These are phyloP conservation scores for Tylopilus orsonianus DNA, from an alignment of 1,284 basidiomycete species.

Conservation along the genomic window DNA sequence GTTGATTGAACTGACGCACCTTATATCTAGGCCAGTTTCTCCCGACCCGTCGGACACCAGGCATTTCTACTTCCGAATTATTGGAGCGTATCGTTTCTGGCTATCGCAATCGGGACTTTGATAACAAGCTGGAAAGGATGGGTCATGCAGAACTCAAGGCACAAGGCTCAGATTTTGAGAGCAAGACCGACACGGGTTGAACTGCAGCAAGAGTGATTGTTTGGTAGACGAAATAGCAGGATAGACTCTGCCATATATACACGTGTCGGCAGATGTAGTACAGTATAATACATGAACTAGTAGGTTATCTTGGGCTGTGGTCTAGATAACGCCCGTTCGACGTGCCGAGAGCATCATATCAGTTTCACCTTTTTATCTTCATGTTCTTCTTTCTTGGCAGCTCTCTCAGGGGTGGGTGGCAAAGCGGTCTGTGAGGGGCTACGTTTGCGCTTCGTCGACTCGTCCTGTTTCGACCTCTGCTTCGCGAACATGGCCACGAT, in stretches of 20 bases:
- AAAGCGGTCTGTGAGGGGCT: conserved; percentile 8
- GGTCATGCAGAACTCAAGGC: conserved; percentile 71
- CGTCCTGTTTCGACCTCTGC: conserved; percentile 40
- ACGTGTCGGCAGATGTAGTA: conserved; percentile 4
- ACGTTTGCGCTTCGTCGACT: conserved; percentile 29
- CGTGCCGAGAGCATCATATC: conserved; percentile 1
- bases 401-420: background rate
- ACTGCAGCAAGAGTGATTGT: background rate
- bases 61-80: conserved; percentile 91
- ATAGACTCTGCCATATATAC: conserved; percentile 1
- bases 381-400: conserved; percentile 15
- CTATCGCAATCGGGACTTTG: conserved; percentile 82
- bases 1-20: conserved; percentile 3
- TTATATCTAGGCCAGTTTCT: conserved; percentile 83
- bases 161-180: conserved; percentile 42
- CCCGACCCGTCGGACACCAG: conserved; percentile 92
- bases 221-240: background rate
- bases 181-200: conserved; percentile 8
- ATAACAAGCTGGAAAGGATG: conserved; percentile 87
- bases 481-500: conserved; percentile 87
- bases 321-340: background rate
- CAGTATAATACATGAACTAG: conserved; percentile 19
- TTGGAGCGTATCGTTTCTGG: conserved; percentile 87
- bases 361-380: conserved; percentile 28
- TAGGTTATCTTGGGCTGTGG: background rate